These are phyloP conservation scores for Colletotrichum eleusines DNA, from an alignment of 2,329 filamentous ascomycete genomes.

Conservation along the genomic window DNA sequence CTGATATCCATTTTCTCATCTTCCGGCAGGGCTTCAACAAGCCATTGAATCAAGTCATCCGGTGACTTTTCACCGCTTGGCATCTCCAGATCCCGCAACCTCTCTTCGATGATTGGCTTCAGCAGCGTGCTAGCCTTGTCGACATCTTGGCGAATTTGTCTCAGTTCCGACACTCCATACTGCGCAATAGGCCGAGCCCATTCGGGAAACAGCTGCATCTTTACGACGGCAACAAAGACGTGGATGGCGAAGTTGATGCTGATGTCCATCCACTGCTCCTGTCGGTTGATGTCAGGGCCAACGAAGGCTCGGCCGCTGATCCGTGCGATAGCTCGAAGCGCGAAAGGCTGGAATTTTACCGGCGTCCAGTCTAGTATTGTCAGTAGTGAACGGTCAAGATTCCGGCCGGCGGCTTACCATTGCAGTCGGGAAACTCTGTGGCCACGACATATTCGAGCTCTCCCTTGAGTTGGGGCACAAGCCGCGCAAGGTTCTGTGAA, in stretches of 20 bases:
- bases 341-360: slow-evolving; percentile 64
- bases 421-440: slow-evolving; percentile 62
- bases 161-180: slow-evolving; percentile 60
- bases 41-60: slow-evolving; percentile 61
- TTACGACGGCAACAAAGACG: slow-evolving; percentile 60
- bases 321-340: slow-evolving; percentile 64
- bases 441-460: slow-evolving; percentile 60
- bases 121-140: slow-evolving; percentile 58
- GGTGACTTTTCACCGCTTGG: slow-evolving; percentile 51
- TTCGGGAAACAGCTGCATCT: slow-evolving; percentile 64
- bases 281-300: slow-evolving; percentile 62
- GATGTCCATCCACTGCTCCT: slow-evolving; percentile 66
- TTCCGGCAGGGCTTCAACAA: slow-evolving; percentile 56
- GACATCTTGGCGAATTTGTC: slow-evolving; percentile 59
- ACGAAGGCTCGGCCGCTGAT: slow-evolving; percentile 67
- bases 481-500: slow-evolving; percentile 60
- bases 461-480: slow-evolving; percentile 59
- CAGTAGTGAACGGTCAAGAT: slow-evolving; percentile 8
- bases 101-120: slow-evolving; percentile 60
- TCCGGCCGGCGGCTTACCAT: slow-evolving; percentile 48
- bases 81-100: slow-evolving; percentile 56
- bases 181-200: slow-evolving; percentile 62
- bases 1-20: slow-evolving; percentile 54
- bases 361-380: slow-evolving; percentile 64
- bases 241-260: slow-evolving; percentile 64